Evolutionary conservation across 2,329 filamentous ascomycete genomes (phyloP).

Genomic region (Orbilia javanica): DNA sequence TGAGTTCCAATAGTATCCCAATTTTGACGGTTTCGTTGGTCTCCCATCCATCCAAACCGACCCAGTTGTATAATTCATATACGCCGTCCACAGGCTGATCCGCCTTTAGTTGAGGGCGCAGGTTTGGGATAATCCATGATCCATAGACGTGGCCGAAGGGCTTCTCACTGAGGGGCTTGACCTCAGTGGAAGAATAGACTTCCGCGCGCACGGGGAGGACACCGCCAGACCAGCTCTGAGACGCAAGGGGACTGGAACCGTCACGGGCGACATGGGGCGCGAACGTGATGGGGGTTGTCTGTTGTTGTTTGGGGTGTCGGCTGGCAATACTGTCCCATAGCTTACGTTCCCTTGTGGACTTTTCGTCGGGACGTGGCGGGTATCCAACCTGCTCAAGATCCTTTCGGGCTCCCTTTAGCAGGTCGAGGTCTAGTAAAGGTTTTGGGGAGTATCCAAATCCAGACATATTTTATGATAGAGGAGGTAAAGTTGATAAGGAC

Average conservation of each 20-base stretch:
- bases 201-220: background rate
- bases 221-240: background rate
- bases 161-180: background rate
- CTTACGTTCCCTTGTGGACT: background rate
- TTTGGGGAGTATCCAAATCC: background rate
- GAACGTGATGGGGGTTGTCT: background rate
- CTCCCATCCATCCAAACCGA: background rate
- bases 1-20: background rate
- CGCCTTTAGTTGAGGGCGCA: background rate
- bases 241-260: background rate
- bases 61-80: background rate
- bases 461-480: background rate
- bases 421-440: background rate
- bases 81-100: background rate
- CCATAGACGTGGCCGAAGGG: too few relatives aligned
- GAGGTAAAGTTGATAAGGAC: too few relatives aligned
- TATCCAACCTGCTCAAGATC: background rate
- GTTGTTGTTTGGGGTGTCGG: background rate
- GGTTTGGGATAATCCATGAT: too few relatives aligned
- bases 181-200: background rate
- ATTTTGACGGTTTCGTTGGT: background rate
- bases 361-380: background rate
- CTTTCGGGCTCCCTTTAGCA: background rate
- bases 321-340: background rate
- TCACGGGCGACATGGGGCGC: too few relatives aligned